These are phyloP conservation scores for Claviceps capensis DNA, from an alignment of 2,329 filamentous ascomycete genomes.

Conservation along the genomic window DNA sequence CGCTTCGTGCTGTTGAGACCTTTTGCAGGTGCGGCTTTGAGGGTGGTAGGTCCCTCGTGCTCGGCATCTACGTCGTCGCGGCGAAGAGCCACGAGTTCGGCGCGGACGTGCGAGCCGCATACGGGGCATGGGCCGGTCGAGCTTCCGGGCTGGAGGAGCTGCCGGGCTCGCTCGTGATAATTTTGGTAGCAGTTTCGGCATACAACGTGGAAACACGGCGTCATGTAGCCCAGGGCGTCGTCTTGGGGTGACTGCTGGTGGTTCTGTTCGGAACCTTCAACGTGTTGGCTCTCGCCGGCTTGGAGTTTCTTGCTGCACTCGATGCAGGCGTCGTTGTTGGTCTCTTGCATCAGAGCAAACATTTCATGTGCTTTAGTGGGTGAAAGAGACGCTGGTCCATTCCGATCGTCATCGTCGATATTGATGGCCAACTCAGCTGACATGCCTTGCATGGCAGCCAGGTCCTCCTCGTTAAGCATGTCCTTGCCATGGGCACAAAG, in stretches of 20 bases:
- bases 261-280: constrained; percentile 40
- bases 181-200: constrained; percentile 59
- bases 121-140: constrained; percentile 46
- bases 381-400: constrained; percentile 38
- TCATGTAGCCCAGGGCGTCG: constrained; percentile 63
- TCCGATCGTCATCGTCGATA: constrained; percentile 64
- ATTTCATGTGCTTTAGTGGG: constrained; percentile 72
- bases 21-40: constrained; percentile 16
- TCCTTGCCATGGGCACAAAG: constrained; percentile 94
- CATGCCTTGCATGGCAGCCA: constrained; percentile 66
- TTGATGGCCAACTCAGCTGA: constrained; percentile 80
- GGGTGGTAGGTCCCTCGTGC: constrained; percentile 35
- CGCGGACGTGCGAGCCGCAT: constrained; percentile 51
- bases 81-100: constrained; percentile 55
- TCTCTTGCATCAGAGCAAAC: constrained; percentile 72
- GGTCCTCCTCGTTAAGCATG: constrained; percentile 70
- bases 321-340: constrained; percentile 60
- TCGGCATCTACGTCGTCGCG: constrained; percentile 44
- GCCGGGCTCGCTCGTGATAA: constrained; percentile 40
- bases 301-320: constrained; percentile 54
- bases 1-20: constrained; percentile 31
- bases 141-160: constrained; percentile 22
- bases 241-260: constrained; percentile 29
- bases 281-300: constrained; percentile 38
- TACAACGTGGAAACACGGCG: constrained; percentile 75